These are phyloP conservation scores for Meira nashicola DNA, from an alignment of 1,284 basidiomycete genomes.

Conservation along the genomic window DNA sequence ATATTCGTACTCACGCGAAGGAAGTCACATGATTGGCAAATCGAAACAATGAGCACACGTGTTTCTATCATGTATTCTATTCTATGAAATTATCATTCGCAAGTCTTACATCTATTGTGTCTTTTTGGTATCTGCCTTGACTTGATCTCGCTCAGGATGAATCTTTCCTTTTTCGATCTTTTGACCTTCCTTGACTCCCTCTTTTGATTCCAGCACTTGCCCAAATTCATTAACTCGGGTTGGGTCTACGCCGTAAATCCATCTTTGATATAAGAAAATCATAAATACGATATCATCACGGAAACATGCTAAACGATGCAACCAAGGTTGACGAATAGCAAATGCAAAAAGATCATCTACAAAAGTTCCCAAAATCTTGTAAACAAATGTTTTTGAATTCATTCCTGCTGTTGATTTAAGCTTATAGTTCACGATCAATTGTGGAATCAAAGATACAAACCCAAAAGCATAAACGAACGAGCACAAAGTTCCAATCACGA, in stretches of 20 bases:
- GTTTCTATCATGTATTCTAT: too few relatives aligned
- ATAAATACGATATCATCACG: constrained; percentile 54
- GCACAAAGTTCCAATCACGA: constrained; percentile 73
- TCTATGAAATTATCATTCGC: too few relatives aligned
- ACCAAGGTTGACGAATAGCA: constrained; percentile 90
- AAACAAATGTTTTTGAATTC: constrained; percentile 95
- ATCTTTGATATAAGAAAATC: constrained; percentile 62
- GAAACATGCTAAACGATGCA: constrained; percentile 84
- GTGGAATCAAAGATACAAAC: constrained; percentile 65
- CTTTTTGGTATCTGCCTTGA: too few relatives aligned
- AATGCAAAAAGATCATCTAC: constrained; percentile 79
- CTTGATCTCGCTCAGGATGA: too few relatives aligned
- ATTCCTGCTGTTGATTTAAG: constrained; percentile 78
- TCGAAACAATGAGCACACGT: too few relatives aligned
- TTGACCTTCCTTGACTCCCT: neutral
- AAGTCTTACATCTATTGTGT: too few relatives aligned
- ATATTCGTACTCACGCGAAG: too few relatives aligned
- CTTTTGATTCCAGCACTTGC: constrained; percentile 56
- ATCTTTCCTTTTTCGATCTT: too few relatives aligned
- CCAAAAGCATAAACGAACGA: constrained; percentile 94
- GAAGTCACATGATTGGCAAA: too few relatives aligned
- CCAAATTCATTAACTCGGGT: constrained; percentile 93
- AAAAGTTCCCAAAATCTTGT: constrained; percentile 77
- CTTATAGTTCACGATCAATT: constrained; percentile 69
- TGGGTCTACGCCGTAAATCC: constrained; percentile 91